phyloP scores from a whole-genome alignment of 2,329 filamentous ascomycete genomes.

The Hypoxylon sp. region DNA sequence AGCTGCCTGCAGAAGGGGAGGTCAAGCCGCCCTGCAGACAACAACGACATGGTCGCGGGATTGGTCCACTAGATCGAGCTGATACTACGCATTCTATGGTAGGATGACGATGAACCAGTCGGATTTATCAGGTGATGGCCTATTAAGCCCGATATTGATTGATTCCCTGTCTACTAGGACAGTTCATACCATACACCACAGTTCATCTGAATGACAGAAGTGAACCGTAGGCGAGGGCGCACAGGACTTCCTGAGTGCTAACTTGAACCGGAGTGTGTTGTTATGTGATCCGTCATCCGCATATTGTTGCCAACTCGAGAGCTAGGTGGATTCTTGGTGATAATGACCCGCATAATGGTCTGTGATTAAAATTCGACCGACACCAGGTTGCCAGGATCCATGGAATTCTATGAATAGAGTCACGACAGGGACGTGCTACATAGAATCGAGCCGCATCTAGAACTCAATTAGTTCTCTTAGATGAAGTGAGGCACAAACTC shows the following conservation, averaged over 20 bases:
- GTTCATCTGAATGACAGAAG: constrained; percentile 9
- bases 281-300: constrained; percentile 23
- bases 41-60: constrained; percentile 33
- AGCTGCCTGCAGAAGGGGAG: constrained; percentile 36
- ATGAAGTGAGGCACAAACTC: constrained; percentile 30
- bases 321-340: constrained; percentile 27
- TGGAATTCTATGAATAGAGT: constrained; percentile 46
- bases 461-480: constrained; percentile 29
- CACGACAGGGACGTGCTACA: constrained; percentile 31
- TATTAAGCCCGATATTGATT: constrained; percentile 30
- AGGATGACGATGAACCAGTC: constrained; percentile 35
- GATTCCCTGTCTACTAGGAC: constrained; percentile 27
- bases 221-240: constrained; percentile 11
- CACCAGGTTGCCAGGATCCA: constrained; percentile 30
- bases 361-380: constrained; percentile 34
- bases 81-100: constrained; percentile 30
- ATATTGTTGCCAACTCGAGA: constrained; percentile 24
- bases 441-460: constrained; percentile 45
- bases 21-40: constrained; percentile 20
- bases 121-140: constrained; percentile 36
- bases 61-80: constrained; percentile 34
- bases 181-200: constrained; percentile 17
- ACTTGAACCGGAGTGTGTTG: constrained; percentile 6
- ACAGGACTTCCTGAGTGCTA: constrained; percentile 8
- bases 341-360: constrained; percentile 40